These are phyloP conservation scores for Bocquillonia castaneifolia DNA, from an alignment of 441 rosid genomes.

Conservation along the genomic window DNA sequence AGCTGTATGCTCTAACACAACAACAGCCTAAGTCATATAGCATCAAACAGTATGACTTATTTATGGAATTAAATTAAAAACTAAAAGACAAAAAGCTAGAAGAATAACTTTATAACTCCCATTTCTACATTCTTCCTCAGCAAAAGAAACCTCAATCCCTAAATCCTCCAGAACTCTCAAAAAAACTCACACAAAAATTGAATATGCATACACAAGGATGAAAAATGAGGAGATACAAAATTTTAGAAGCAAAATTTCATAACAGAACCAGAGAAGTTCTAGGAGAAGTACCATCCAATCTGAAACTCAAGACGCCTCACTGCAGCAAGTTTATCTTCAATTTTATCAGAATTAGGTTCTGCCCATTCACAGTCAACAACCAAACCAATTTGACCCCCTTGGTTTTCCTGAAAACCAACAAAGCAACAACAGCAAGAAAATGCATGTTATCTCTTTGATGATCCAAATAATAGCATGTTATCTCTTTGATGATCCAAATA, in stretches of 20 bases:
- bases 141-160: background rate
- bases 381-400: conserved; percentile 78
- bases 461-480: conserved; percentile 12
- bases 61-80: background rate
- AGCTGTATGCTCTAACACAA: background rate
- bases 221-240: background rate
- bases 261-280: background rate
- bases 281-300: conserved; percentile 70
- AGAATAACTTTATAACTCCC: background rate
- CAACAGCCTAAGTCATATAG: background rate
- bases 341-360: conserved; percentile 63
- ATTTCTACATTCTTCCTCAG: background rate
- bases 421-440: conserved; percentile 10
- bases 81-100: background rate
- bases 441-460: conserved; percentile 11
- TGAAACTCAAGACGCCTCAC: conserved; percentile 83
- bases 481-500: conserved; percentile 11
- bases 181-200: background rate
- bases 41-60: background rate
- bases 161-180: background rate
- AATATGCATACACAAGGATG: background rate
- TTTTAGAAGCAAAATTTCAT: background rate
- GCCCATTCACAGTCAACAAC: conserved; percentile 95
- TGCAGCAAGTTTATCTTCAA: conserved; percentile 70
- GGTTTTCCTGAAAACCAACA: conserved; percentile 50